Conservation (phyloP, 1,284 basidiomycete genomes). For the Leccinum variabile region DNA sequence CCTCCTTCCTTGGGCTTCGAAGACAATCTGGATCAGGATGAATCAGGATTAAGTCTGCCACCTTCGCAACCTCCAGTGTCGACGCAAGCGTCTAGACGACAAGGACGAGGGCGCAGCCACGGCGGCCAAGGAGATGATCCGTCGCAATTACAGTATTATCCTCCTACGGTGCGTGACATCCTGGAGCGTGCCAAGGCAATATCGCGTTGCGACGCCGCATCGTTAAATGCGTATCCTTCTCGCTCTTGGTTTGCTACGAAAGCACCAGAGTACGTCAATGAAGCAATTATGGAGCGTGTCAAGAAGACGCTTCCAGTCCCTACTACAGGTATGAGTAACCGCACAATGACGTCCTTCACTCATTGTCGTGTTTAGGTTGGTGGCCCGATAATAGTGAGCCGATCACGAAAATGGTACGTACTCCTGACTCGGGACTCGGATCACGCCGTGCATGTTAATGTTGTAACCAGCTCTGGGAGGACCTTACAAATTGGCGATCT, state of each 20-base stretch:
- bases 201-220: not conserved
- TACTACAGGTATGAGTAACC: not conserved
- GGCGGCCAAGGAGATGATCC: not conserved
- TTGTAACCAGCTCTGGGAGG: not conserved
- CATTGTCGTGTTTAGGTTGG: not conserved
- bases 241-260: not conserved
- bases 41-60: not conserved
- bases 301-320: not conserved
- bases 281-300: not conserved
- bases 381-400: not conserved
- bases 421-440: not conserved
- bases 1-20: too few species aligned
- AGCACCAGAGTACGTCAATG: not conserved
- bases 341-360: not conserved
- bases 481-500: not conserved
- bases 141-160: not conserved
- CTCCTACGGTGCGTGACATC: not conserved
- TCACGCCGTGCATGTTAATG: not conserved
- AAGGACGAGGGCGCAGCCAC: not conserved
- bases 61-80: not conserved
- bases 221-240: not conserved
- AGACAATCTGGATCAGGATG: too few species aligned
- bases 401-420: not conserved
- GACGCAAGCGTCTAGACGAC: not conserved
- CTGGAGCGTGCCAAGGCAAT: not conserved